phyloP scores from a whole-genome alignment of 169 alveolate species.

The Eimeria praecox region DNA sequence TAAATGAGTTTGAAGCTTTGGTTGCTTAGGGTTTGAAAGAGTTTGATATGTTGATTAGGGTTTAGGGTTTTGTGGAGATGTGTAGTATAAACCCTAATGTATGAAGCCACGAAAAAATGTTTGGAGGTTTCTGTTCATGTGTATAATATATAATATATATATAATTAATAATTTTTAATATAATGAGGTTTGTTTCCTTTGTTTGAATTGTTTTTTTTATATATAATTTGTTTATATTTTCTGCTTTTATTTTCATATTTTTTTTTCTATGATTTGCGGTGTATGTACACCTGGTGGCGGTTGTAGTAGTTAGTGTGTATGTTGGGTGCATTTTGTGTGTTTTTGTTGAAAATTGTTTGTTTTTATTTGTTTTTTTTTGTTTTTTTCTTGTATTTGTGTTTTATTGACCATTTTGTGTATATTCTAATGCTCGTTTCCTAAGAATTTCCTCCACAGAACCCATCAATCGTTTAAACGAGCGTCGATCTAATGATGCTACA shows the following conservation, averaged over 20 bases:
- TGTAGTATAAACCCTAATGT: neutral
- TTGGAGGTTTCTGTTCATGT: neutral
- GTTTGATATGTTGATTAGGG: neutral
- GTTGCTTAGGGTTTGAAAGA: neutral
- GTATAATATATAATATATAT: neutral
- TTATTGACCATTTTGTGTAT: slow-evolving; percentile 72
- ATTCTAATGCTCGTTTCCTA: slow-evolving; percentile 92
- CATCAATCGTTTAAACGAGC: slow-evolving; percentile 93
- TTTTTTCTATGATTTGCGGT: neutral
- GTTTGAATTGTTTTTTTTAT: too few species aligned
- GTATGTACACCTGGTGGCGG: neutral
- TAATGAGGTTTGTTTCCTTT: too few species aligned
- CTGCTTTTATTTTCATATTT: too few species aligned
- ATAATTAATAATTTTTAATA: too few species aligned
- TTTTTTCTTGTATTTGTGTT: neutral
- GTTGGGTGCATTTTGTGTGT: neutral
- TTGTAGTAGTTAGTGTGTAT: neutral
- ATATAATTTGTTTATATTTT: too few species aligned
- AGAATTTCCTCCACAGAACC: slow-evolving; percentile 96
- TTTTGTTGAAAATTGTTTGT: too few species aligned
- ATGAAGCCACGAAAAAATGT: neutral
- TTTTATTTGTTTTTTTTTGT: too few species aligned
- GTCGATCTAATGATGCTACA: slow-evolving; percentile 92
- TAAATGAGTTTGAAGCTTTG: too few species aligned
- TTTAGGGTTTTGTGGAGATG: too few species aligned